Evolutionary conservation across 768 basidiomycete species (phyloP).

Genomic region (Naganishia vaughanmartiniae): DNA sequence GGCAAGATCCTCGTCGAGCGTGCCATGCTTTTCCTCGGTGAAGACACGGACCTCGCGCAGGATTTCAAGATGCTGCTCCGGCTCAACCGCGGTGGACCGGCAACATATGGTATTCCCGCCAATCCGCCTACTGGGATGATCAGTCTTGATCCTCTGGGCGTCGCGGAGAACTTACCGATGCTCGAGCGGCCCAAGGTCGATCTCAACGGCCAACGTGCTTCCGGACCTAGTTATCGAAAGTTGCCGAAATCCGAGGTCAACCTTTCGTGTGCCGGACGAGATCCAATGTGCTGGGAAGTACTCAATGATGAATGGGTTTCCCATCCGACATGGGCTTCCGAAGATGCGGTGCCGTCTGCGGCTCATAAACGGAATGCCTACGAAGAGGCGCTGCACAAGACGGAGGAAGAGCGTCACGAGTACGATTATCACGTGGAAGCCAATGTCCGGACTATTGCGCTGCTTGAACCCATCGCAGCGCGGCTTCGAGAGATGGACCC

Average conservation of each 20-base stretch:
- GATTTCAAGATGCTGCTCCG: constrained; percentile 85
- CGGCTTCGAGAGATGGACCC: constrained; percentile 84
- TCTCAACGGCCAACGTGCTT: constrained; percentile 54
- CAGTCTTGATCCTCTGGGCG: constrained; percentile 55
- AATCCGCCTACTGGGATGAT: constrained; percentile 41
- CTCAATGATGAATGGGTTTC: constrained; percentile 98
- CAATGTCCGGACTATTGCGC: constrained; percentile 79
- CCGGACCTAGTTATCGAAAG: constrained; percentile 90
- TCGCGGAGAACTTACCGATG: constrained; percentile 71
- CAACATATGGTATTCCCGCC: constrained; percentile 36
- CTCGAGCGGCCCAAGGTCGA: constrained; percentile 70
- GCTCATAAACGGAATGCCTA: constrained; percentile 95
- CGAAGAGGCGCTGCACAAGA: constrained; percentile 92
- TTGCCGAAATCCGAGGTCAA: constrained; percentile 81
- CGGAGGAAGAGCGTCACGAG: constrained; percentile 97
- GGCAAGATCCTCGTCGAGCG: constrained; percentile 74
- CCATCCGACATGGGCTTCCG: constrained; percentile 96
- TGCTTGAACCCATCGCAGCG: constrained; percentile 79
- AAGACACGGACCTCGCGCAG: constrained; percentile 68
- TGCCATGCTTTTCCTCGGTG: constrained; percentile 75
- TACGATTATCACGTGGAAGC: constrained; percentile 94
- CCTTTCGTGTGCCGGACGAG: constrained; percentile 88
- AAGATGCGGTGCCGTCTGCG: constrained; percentile 82
- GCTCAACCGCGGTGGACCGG: constrained; percentile 62
- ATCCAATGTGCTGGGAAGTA: constrained; percentile 89